Evolutionary conservation across 148 eudicot species (phyloP).

Genomic region (Spergularia marina): DNA sequence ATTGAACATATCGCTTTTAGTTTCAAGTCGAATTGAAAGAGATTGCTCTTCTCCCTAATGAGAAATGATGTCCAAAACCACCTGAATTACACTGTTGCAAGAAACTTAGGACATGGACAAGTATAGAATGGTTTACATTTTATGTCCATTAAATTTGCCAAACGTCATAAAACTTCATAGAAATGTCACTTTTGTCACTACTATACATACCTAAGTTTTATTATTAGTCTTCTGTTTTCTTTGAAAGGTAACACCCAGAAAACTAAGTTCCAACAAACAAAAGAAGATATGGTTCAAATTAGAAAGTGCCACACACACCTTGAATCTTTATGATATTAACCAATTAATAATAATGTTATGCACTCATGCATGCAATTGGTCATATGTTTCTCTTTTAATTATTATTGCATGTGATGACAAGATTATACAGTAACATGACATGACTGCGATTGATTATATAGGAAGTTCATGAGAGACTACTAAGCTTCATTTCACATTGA

Average conservation of each 20-base stretch:
- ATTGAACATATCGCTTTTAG: not conserved
- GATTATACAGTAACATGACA: no score
- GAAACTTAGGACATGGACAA: constrained; percentile 5
- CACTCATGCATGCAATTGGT: no score
- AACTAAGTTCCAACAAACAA: constrained; percentile 10
- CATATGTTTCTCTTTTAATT: no score
- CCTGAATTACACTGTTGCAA: not conserved
- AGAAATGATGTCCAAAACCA: not conserved
- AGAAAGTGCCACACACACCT: not conserved
- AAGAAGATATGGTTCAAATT: not conserved
- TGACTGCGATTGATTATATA: no score
- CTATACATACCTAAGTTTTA: constrained; percentile 8
- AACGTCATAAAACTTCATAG: not conserved
- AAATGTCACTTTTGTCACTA: constrained; percentile 3
- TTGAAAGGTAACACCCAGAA: constrained; percentile 10
- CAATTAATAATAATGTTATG: not conserved
- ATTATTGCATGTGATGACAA: no score
- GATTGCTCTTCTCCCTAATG: not conserved
- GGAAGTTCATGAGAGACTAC: no score
- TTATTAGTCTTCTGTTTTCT: not conserved
- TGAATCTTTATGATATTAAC: not conserved
- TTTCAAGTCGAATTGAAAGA: constrained; percentile 23
- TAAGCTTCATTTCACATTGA: no score
- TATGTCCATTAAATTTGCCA: not conserved
- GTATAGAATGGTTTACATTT: not conserved